These are phyloP conservation scores for Heracleum sosnowskyi DNA, from an alignment of 129 eudicot species.

Conservation along the genomic window DNA sequence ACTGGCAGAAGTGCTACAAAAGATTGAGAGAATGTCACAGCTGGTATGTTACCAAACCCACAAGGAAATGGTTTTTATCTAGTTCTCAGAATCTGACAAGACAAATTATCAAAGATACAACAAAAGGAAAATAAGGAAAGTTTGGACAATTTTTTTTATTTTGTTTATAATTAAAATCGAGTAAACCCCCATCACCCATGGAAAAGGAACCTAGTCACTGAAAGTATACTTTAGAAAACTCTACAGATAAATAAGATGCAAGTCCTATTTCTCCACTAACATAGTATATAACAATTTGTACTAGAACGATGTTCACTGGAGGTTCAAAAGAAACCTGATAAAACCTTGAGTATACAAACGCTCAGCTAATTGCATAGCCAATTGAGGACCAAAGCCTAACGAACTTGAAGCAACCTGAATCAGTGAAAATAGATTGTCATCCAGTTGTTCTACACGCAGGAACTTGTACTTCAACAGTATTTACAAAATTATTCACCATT, in stretches of 20 bases:
- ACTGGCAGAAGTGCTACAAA: neutral
- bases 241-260: neutral
- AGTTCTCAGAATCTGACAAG: neutral
- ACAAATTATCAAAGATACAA: neutral
- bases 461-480: neutral
- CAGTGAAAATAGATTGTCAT: constrained; percentile 14
- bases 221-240: too few relatives aligned
- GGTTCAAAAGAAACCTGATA: constrained; percentile 52
- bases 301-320: neutral
- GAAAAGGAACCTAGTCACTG: neutral
- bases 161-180: neutral
- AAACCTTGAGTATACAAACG: constrained; percentile 95
- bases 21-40: neutral
- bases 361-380: constrained; percentile 96
- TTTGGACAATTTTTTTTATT: neutral
- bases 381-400: constrained; percentile 79
- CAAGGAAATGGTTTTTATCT: neutral
- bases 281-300: neutral
- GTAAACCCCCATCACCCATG: neutral
- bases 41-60: neutral
- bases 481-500: neutral
- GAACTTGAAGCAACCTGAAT: constrained; percentile 94
- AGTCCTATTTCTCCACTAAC: neutral
- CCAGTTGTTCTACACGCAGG: neutral
- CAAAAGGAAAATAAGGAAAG: neutral